Conservation (phyloP, 2,329 filamentous ascomycete genomes). For the Alternaria sp. region DNA sequence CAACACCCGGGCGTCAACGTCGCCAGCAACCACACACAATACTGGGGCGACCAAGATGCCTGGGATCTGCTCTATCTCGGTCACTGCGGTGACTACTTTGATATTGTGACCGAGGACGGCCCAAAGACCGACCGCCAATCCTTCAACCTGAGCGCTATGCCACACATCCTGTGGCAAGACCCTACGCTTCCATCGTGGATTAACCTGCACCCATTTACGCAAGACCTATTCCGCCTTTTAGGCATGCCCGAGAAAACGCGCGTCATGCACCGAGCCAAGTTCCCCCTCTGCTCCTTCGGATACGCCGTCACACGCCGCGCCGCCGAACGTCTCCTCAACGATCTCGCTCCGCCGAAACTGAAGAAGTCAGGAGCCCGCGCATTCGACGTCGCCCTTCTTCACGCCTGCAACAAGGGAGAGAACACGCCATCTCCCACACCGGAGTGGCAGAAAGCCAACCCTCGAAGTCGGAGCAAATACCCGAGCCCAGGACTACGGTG, state of each 20-base stretch:
- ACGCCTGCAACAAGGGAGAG: conserved; percentile 47
- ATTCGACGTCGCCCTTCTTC: conserved; percentile 53
- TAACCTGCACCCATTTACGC: conserved; percentile 51
- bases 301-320: conserved; percentile 52
- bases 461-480: conserved; percentile 38
- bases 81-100: conserved; percentile 53
- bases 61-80: conserved; percentile 56
- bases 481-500: conserved; percentile 47
- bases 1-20: conserved; percentile 25
- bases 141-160: conserved; percentile 41
- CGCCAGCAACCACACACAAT: conserved; percentile 38
- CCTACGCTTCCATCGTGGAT: conserved; percentile 44
- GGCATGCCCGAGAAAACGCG: conserved; percentile 46
- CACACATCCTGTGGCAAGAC: conserved; percentile 47
- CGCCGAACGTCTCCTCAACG: conserved; percentile 47
- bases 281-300: conserved; percentile 54
- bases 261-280: conserved; percentile 50
- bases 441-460: conserved; percentile 23
- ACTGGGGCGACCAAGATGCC: conserved; percentile 48
- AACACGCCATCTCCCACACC: conserved; percentile 38
- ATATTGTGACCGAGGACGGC: conserved; percentile 41
- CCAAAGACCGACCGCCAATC: conserved; percentile 27
- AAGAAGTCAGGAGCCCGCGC: conserved; percentile 40
- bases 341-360: conserved; percentile 46
- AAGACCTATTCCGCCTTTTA: conserved; percentile 44